A percentile compares a stretch with the other conserved stretches of the same genome.
Evolutionary conservation across 352 stramenopile species (phyloP).

Genomic region (Phytophthora litchii): DNA sequence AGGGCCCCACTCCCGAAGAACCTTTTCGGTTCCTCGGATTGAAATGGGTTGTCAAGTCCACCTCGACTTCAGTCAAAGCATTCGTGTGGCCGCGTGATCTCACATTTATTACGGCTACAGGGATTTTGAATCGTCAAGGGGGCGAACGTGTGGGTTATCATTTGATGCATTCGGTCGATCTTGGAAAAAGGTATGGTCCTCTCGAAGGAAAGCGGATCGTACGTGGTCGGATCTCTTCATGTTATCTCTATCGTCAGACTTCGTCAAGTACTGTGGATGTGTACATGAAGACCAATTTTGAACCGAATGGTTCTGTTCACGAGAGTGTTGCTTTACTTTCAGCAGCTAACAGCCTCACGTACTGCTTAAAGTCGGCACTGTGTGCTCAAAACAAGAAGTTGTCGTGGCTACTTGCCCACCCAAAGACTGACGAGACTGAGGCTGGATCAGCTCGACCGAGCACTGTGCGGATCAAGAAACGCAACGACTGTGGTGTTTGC

Average conservation of each 20-base stretch:
- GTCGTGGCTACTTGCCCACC: constrained; percentile 44
- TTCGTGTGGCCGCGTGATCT: constrained; percentile 53
- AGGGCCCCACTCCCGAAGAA: constrained; percentile 36
- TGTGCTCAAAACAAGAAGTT: constrained; percentile 66
- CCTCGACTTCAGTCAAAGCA: constrained; percentile 32
- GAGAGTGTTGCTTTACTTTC: constrained; percentile 38
- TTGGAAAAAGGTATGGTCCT: constrained; percentile 38
- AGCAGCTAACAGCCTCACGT: constrained; percentile 43
- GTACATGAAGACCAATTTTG: constrained; percentile 56
- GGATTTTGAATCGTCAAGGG: constrained; percentile 42
- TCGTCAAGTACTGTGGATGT: constrained; percentile 45
- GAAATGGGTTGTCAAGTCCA: constrained; percentile 50
- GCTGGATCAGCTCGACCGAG: constrained; percentile 21
- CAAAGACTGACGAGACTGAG: constrained; percentile 16
- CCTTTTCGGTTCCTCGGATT: constrained; percentile 52
- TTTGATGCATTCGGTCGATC: constrained; percentile 55
- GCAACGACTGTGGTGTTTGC: constrained; percentile 42
- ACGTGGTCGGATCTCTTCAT: constrained; percentile 48
- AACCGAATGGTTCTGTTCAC: constrained; percentile 40
- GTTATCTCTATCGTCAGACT: constrained; percentile 49
- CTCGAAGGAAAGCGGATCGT: constrained; percentile 39
- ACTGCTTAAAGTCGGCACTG: constrained; percentile 36
- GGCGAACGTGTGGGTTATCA: constrained; percentile 63
- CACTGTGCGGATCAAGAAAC: constrained; percentile 25
- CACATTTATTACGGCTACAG: constrained; percentile 52